Percentiles rank a stretch among this genome's conserved stretches.
Evolutionary conservation across 306 rosid genomes (phyloP).

Genomic region (Inga oerstediana): DNA sequence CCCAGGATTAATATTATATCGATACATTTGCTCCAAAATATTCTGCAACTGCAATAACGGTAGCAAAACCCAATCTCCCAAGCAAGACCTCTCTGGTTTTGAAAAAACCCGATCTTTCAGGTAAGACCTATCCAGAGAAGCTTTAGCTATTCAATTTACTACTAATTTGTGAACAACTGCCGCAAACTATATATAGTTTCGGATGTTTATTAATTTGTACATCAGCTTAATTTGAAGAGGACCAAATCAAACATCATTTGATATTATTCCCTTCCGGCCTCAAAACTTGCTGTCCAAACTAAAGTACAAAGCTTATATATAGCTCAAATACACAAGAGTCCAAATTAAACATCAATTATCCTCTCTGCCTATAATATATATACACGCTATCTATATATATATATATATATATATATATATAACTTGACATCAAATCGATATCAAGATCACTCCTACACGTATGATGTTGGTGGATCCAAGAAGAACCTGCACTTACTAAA

Average conservation of each 20-base stretch:
- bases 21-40: no score
- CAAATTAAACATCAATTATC: not conserved
- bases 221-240: conserved; percentile 9
- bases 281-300: conserved; percentile 26
- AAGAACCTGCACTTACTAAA: not conserved
- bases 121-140: no score
- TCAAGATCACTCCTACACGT: no score
- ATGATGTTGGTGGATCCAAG: no score
- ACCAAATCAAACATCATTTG: not conserved
- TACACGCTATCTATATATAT: not conserved
- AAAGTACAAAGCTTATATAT: not conserved
- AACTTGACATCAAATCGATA: no score
- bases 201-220: not conserved
- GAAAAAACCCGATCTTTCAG: no score
- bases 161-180: not conserved
- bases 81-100: no score
- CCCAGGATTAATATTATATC: no score
- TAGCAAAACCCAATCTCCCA: no score
- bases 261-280: not conserved
- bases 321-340: conserved; percentile 5
- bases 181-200: not conserved
- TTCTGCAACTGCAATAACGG: no score
- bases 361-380: not conserved
- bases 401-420: no score
- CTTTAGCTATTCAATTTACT: no score